Conservation (phyloP, 257 asterid species). For the Knoxia roxburghii region DNA sequence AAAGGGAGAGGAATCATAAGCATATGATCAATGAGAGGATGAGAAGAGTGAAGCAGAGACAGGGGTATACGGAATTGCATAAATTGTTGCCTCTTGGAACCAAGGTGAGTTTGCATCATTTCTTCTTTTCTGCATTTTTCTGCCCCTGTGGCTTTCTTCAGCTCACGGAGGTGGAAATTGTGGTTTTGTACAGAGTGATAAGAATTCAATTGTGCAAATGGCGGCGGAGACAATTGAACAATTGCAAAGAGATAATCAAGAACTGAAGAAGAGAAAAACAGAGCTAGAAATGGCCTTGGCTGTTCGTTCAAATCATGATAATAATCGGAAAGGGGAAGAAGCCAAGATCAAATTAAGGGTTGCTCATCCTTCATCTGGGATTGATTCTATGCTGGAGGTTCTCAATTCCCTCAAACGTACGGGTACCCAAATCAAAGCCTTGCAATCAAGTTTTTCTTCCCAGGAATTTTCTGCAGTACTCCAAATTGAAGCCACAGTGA, state of each 20-base stretch:
- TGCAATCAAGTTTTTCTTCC: conserved; percentile 26
- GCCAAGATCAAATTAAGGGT: conserved; percentile 32
- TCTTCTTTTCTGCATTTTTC: neutral
- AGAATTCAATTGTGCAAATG: conserved; percentile 39
- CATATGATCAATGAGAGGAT: conserved; percentile 45
- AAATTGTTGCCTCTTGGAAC: conserved; percentile 41
- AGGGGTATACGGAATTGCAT: conserved; percentile 30
- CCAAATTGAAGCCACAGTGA: conserved; percentile 33
- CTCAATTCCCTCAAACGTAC: conserved; percentile 29
- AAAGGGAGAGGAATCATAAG: conserved; percentile 25
- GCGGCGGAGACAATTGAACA: conserved; percentile 34
- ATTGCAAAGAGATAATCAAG: conserved; percentile 18
- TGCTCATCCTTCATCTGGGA: conserved; percentile 37
- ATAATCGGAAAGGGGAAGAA: conserved; percentile 5
- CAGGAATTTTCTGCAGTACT: conserved; percentile 26
- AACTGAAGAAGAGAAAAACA: conserved; percentile 19
- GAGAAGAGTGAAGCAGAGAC: conserved; percentile 45
- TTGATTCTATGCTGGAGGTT: conserved; percentile 45
- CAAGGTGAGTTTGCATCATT: conserved; percentile 27
- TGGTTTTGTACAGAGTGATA: conserved; percentile 32
- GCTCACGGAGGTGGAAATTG: neutral
- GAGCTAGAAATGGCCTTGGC: conserved; percentile 21
- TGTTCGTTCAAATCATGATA: neutral
- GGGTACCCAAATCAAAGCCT: conserved; percentile 18
- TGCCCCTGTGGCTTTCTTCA: neutral